A percentile compares a stretch with the other conserved stretches of the same genome.
Evolutionary conservation across 441 rosid genomes (phyloP).

Genomic region (Pelargonium cotyledonis): DNA sequence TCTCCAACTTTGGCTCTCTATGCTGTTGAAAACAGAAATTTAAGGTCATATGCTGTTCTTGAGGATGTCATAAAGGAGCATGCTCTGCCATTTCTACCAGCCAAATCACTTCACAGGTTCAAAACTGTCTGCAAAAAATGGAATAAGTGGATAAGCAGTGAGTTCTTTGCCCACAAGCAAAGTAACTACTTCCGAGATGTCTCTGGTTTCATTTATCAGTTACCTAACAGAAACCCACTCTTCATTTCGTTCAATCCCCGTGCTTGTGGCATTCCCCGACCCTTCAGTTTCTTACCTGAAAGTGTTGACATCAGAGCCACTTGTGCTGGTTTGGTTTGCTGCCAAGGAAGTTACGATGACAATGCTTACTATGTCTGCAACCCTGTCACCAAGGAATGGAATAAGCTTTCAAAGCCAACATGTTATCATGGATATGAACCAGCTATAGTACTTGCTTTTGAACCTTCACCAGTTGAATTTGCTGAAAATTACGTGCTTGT

Average conservation of each 20-base stretch:
- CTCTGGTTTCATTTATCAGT: constrained; percentile 13
- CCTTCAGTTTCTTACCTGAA: constrained; percentile 37
- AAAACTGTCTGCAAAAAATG: constrained; percentile 13
- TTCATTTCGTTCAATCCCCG: constrained; percentile 1
- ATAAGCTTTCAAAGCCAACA: constrained; percentile 27
- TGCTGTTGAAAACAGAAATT: not conserved
- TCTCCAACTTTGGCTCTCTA: not conserved
- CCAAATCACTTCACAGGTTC: constrained; percentile 10
- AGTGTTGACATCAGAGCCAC: constrained; percentile 24
- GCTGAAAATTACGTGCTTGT: constrained; percentile 26
- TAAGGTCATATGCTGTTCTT: not conserved
- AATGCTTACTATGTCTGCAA: constrained; percentile 36
- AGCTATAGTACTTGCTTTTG: constrained; percentile 33
- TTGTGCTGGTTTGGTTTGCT: constrained; percentile 39
- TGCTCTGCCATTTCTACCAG: constrained; percentile 12
- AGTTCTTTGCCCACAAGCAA: constrained; percentile 12
- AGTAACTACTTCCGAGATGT: not conserved
- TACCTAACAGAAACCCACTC: not conserved
- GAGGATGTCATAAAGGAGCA: constrained; percentile 10
- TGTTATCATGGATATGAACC: constrained; percentile 30
- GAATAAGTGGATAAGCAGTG: constrained; percentile 5
- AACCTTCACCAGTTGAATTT: constrained; percentile 24
- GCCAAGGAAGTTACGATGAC: constrained; percentile 21
- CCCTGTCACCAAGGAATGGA: constrained; percentile 37
- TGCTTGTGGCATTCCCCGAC: constrained; percentile 31